Evolutionary conservation across 768 basidiomycete genomes (phyloP).

Genomic region (Amanita muscaria): DNA sequence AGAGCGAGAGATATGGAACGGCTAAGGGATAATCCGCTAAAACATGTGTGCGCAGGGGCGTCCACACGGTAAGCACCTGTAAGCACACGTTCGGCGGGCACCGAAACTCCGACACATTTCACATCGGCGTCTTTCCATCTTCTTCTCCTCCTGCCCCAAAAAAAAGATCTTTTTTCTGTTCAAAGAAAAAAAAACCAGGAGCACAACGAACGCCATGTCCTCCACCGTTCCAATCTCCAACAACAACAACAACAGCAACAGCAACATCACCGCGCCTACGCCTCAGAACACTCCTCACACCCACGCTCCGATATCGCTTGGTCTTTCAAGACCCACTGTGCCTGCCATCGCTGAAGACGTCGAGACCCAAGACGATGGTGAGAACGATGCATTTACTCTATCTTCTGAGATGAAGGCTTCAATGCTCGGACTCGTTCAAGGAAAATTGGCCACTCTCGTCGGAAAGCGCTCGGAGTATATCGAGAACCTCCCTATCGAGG

Average conservation of each 20-base stretch:
- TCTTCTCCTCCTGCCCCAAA: not conserved
- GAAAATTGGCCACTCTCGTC: slow-evolving; percentile 74
- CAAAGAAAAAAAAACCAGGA: not conserved
- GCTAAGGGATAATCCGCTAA: too few relatives aligned
- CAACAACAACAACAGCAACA: too few relatives aligned
- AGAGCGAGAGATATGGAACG: too few relatives aligned
- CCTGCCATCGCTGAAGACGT: slow-evolving; percentile 83
- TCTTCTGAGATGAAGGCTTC: slow-evolving; percentile 45
- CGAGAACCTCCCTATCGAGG: slow-evolving; percentile 72
- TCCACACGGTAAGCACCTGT: too few relatives aligned
- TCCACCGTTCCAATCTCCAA: slow-evolving; percentile 56
- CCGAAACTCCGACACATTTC: slow-evolving; percentile 1
- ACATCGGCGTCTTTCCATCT: not conserved
- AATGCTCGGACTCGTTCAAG: slow-evolving; percentile 82
- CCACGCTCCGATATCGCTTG: slow-evolving; percentile 69
- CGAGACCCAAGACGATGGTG: slow-evolving; percentile 58
- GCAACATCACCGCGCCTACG: slow-evolving; percentile 78
- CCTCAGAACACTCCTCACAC: slow-evolving; percentile 88
- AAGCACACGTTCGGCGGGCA: not conserved
- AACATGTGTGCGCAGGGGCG: too few relatives aligned
- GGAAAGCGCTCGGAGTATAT: slow-evolving; percentile 94
- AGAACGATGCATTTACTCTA: slow-evolving; percentile 27
- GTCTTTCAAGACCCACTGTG: slow-evolving; percentile 80
- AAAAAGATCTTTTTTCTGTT: not conserved
- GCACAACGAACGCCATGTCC: slow-evolving; percentile 41